Percentiles rank a stretch among this genome's conserved stretches.
Conservation (phyloP, 2,329 filamentous ascomycete genomes). For the Chrysoporthe puriensis region DNA sequence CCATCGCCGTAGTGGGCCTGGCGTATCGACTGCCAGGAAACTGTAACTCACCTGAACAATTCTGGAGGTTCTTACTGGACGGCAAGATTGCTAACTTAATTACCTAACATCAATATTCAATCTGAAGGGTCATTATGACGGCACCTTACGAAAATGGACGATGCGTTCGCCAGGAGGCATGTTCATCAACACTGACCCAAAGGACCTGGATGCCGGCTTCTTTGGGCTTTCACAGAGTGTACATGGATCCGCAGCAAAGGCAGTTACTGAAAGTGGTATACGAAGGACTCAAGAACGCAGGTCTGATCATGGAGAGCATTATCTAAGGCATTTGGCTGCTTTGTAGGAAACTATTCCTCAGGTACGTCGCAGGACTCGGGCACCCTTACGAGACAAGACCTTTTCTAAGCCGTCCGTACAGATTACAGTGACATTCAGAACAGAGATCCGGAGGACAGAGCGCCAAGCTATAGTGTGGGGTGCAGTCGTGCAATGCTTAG, state of each 20-base stretch:
- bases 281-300: slow-evolving; percentile 32
- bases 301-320: slow-evolving; percentile 21
- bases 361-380: slow-evolving; percentile 36
- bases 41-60: background rate
- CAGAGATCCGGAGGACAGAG: background rate
- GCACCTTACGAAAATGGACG: slow-evolving; percentile 38
- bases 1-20: too few species aligned
- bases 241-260: slow-evolving; percentile 34
- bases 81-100: slow-evolving; percentile 38
- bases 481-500: background rate
- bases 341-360: slow-evolving; percentile 29
- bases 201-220: slow-evolving; percentile 41
- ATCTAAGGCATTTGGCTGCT: slow-evolving; percentile 18
- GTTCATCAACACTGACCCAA: slow-evolving; percentile 39
- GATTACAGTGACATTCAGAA: slow-evolving; percentile 5
- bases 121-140: slow-evolving; percentile 42
- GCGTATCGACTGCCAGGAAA: too few species aligned
- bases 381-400: slow-evolving; percentile 27
- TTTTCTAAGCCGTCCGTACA: slow-evolving; percentile 28
- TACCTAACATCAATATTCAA: slow-evolving; percentile 40
- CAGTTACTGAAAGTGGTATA: slow-evolving; percentile 32
- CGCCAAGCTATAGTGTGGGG: background rate
- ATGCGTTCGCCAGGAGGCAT: slow-evolving; percentile 33
- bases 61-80: background rate
- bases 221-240: slow-evolving; percentile 28